These are phyloP conservation scores for Podospora pseudocomata DNA, from an alignment of 495 filamentous ascomycete species.

Conservation along the genomic window DNA sequence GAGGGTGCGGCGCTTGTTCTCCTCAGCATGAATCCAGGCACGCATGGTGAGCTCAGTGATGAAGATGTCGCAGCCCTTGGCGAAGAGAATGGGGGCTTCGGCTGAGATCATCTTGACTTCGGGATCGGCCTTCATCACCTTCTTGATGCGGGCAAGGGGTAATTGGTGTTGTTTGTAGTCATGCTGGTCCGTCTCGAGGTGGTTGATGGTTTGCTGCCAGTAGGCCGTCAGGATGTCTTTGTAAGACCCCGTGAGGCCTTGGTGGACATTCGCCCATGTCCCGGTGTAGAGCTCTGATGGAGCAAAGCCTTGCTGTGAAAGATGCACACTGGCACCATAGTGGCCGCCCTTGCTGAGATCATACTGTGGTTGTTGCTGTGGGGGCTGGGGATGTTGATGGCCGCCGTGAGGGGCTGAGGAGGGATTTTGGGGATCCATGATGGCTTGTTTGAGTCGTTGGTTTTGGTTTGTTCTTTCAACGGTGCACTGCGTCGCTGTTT, in stretches of 20 bases:
- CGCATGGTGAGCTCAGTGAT: constrained; percentile 99
- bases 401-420: constrained; percentile 34
- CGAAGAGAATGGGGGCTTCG: constrained; percentile 95
- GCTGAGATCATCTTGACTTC: constrained; percentile 99
- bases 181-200: constrained; percentile 89
- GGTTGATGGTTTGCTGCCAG: constrained; percentile 96
- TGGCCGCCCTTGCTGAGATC: constrained; percentile 80
- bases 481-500: constrained; percentile 2
- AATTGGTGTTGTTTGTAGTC: constrained; percentile 98
- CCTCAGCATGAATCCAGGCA: constrained; percentile 99
- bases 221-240: constrained; percentile 97
- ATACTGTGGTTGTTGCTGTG: constrained; percentile 54
- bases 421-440: constrained; percentile 50
- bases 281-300: constrained; percentile 88
- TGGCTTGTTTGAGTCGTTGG: constrained; percentile 7
- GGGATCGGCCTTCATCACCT: constrained; percentile 99
- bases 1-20: constrained; percentile 94
- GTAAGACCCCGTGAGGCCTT: constrained; percentile 88
- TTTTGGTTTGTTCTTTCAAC: neutral
- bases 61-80: constrained; percentile 98
- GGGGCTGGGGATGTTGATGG: constrained; percentile 4
- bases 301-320: constrained; percentile 69
- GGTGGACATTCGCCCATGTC: constrained; percentile 95
- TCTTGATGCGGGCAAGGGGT: constrained; percentile 95
- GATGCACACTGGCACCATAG: constrained; percentile 76